Base-by-base conservation (phyloP, 2,329 filamentous ascomycete genomes). In the Plectosphaerella sp. region DNA sequence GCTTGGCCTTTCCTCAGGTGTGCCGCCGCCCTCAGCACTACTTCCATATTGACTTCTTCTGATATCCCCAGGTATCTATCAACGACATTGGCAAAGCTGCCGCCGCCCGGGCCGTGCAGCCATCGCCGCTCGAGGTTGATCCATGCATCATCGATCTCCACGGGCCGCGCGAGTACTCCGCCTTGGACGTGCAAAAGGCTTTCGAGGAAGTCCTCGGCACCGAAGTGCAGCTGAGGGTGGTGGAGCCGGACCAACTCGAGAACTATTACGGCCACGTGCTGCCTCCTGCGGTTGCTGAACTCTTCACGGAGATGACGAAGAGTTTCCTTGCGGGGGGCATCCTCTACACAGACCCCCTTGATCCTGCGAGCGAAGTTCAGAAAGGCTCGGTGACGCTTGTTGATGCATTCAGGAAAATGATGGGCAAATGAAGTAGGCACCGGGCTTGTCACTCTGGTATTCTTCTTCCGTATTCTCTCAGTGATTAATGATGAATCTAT, bases 81-180 rank as follows among this genome's bases (percentile, higher is more conserved):
- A 5, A 22, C 3, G 48, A 51, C 20, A 39, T 54, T 16, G 52
- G 50, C 16, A 33, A 24, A 18, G 24, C 22, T 4, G 33, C 41
- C 9, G 45, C 49, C 7, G 25, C n/a, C 16, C 25, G 35, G 28
- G 28, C 33, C 16, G 16, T 37, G 50, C 65, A 57, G 47, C 52
- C 48, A 9, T 53, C 58, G 3, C 9, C 25, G 1, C 58, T 61
- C 2, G 53, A 60, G 0, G 25, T 37, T 0, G 63, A 52, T 36
- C 67, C 64, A 1, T 59, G 62, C 49, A 54, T 68, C 12, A 64
- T 63, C 41, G 66, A 69, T 18, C 60, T 71, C 1, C 61, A 63
- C 3, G 67, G 67, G 0, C 68, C 66, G 1, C 52, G 56, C 3
- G 36, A 53, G 0, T 69, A 70, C 52, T 61, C 57, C 4, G 57